phyloP scores from a whole-genome alignment of 1,284 basidiomycete species.

The Ganoderma lucidum region DNA sequence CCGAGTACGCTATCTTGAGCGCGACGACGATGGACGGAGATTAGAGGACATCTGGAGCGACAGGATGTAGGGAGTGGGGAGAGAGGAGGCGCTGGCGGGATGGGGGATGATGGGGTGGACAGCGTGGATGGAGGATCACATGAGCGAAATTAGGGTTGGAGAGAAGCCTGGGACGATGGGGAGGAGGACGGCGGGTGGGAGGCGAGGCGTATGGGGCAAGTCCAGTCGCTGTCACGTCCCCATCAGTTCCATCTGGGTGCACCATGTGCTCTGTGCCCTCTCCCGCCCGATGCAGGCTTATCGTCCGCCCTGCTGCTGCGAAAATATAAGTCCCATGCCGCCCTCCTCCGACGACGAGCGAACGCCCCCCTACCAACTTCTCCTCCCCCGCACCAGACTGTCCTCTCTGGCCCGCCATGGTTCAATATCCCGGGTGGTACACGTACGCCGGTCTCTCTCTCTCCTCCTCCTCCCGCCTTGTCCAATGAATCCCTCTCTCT shows the following conservation, averaged over 20 bases:
- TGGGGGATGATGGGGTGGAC: not conserved
- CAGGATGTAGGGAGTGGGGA: not conserved
- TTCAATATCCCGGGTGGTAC: slow-evolving; percentile 41
- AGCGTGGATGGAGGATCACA: slow-evolving; percentile 16
- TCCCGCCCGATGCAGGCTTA: slow-evolving; percentile 28
- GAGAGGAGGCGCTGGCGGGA: not conserved
- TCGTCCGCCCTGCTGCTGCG: slow-evolving; percentile 17
- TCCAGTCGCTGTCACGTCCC: slow-evolving; percentile 14
- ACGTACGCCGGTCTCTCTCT: slow-evolving; percentile 35
- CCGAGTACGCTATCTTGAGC: not conserved
- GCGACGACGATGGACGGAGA: not conserved
- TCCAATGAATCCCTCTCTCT: not conserved
- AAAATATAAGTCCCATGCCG: slow-evolving; percentile 22
- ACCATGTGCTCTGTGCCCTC: slow-evolving; percentile 25
- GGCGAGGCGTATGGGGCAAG: not conserved
- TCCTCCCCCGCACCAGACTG: slow-evolving; percentile 10
- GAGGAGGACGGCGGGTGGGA: slow-evolving; percentile 10
- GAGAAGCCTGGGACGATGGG: slow-evolving; percentile 5
- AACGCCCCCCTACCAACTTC: slow-evolving; percentile 22
- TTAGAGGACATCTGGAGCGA: not conserved
- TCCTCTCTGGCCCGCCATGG: slow-evolving; percentile 28
- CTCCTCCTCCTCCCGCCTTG: not conserved
- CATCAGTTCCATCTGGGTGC: slow-evolving; percentile 24
- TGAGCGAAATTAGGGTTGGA: slow-evolving; percentile 11
- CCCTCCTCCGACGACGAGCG: slow-evolving; percentile 16